These are phyloP conservation scores for Coniferiporia weirii DNA, from an alignment of 1,284 basidiomycete species.

Conservation along the genomic window DNA sequence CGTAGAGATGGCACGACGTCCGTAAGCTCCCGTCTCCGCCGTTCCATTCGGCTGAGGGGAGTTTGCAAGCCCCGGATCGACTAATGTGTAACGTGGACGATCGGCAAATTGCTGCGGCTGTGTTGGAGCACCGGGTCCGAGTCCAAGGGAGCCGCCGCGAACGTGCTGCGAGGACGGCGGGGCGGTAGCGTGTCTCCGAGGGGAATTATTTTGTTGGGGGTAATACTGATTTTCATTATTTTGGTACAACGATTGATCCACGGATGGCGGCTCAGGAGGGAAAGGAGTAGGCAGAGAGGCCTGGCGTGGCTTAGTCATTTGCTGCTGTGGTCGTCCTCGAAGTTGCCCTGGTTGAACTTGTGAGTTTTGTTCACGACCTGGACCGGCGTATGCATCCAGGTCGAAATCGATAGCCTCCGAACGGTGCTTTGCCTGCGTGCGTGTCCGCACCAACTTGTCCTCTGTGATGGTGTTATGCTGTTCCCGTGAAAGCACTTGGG, in stretches of 20 bases:
- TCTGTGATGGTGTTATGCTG: constrained; percentile 81
- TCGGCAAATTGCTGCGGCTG: constrained; percentile 24
- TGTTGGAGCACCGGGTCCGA: background rate
- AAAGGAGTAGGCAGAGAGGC: constrained; percentile 16
- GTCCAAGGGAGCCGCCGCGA: background rate
- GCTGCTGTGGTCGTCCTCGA: background rate
- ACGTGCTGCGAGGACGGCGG: background rate
- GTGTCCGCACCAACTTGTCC: constrained; percentile 72
- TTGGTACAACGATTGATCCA: background rate
- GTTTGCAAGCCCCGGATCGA: constrained; percentile 24
- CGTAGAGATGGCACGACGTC: background rate
- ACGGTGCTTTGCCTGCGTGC: constrained; percentile 77
- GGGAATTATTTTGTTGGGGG: constrained; percentile 18
- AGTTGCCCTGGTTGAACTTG: constrained; percentile 5
- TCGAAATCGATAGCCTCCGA: constrained; percentile 41
- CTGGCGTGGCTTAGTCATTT: constrained; percentile 8
- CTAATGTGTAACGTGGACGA: constrained; percentile 39
- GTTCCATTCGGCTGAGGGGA: background rate
- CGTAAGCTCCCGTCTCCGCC: background rate
- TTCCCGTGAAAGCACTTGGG: constrained; percentile 61
- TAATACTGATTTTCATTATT: constrained; percentile 6
- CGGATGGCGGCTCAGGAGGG: background rate
- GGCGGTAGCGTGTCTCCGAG: background rate
- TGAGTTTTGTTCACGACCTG: constrained; percentile 28
- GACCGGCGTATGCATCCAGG: constrained; percentile 23